Base-by-base conservation (phyloP, 164 flowering plant genomes). In the Liquidambar formosana region DNA sequence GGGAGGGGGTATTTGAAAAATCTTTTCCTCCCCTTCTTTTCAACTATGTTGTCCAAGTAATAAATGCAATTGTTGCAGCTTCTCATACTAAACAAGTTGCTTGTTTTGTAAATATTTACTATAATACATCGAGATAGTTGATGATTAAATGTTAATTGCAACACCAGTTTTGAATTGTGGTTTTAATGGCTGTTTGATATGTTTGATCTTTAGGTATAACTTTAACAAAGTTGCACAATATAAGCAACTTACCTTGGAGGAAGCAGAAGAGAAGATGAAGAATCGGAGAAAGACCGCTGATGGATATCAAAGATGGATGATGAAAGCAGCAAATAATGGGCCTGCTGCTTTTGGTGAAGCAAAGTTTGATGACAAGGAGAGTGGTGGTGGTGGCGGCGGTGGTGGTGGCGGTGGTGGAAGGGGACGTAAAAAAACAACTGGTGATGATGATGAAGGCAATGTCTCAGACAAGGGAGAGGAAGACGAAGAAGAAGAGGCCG, bases 251-350 rank as follows among this genome's bases (percentile, higher is more conserved):
- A 95, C 99, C 4, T 73, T 95, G 81, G 99, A 93, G 76, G 99
- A 95, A 85, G 99, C 99, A 57, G 99, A 95, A 81, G 99, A 93
- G 79, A 93, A 91, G 81, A 93, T 95, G 90, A 95, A 82, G 75
- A 93, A 90, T 54, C 84, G 97, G 80, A 86, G 88, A 75, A 95
- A 82, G 76, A 89, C 90, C 60, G 94, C 97, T 1, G 95, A 90
- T 80, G 99, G 99, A n/a, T 93, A 90, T 79, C 64, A 89, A 75
- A 89, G 98, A 66, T 95, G 99, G 99, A 93, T 95, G 94, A 95
- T 95, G 99, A 95, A 93, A 78, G 89, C 89, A 8, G 94, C 98
- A 73, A 91, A 80, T 73, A 89, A 79, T 79, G 99, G 98, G 57
- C 67, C 98, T 75, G 93, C 97, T 71, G 94, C 97, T 43, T 93